Percentiles rank a stretch among this genome's conserved stretches.
Conservation (phyloP, 2,329 filamentous ascomycete species). For the Cytospora piceae region DNA sequence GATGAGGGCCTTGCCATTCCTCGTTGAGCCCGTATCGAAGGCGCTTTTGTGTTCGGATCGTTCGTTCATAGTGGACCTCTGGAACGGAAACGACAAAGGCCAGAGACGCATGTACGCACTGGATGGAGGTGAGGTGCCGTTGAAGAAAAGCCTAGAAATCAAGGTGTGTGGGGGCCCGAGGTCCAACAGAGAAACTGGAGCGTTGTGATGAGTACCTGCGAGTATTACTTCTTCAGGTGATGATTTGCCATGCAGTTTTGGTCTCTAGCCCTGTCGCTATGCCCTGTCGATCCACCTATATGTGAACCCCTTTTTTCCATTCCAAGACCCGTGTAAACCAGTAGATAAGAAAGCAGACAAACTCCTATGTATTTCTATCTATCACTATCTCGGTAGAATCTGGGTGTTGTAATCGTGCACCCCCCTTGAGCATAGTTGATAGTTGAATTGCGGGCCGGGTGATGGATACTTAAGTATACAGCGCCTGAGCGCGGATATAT, state of each 20-base stretch:
- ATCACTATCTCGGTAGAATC: not conserved
- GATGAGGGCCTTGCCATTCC: conserved; percentile 9
- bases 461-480: not conserved
- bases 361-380: not conserved
- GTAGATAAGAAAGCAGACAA: not conserved
- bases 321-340: not conserved
- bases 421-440: not conserved
- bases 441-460: not conserved
- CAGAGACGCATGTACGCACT: not conserved
- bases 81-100: not conserved
- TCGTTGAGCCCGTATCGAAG: not conserved
- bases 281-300: conserved; percentile 7
- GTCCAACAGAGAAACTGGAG: conserved; percentile 1
- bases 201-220: not conserved
- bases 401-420: not conserved
- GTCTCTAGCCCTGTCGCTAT: not conserved
- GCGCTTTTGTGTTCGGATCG: not conserved
- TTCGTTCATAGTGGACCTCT: not conserved
- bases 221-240: conserved; percentile 5
- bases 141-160: not conserved
- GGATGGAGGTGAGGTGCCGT: not conserved
- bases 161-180: not conserved
- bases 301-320: conserved; percentile 9
- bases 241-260: not conserved
- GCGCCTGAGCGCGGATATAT: not conserved